A percentile compares a stretch with the other conserved stretches of the same genome.
phyloP scores from a whole-genome alignment of 164 flowering plant species.

The Vitis riparia region DNA sequence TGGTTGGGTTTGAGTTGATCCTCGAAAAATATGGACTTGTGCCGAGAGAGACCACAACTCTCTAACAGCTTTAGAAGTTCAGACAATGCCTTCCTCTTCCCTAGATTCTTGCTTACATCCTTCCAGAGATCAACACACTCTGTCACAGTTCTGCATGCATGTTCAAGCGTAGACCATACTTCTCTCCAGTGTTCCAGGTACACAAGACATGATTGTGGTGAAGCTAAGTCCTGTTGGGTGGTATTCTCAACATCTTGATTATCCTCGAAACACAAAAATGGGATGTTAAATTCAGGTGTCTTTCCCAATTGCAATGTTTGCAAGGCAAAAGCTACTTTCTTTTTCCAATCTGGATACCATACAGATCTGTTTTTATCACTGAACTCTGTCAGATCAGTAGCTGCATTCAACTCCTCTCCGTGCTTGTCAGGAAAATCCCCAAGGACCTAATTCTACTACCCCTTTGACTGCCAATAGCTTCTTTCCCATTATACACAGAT shows the following conservation, averaged over 20 bases:
- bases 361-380: conserved; percentile 35
- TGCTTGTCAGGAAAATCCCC: conserved; percentile 22
- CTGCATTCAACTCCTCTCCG: conserved; percentile 16
- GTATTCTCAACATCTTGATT: conserved; percentile 26
- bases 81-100: too few species aligned
- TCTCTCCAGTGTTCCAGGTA: conserved; percentile 45
- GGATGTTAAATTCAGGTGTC: conserved; percentile 4
- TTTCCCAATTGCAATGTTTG: conserved; percentile 16
- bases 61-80: too few species aligned
- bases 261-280: conserved; percentile 5
- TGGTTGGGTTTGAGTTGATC: conserved; percentile 33
- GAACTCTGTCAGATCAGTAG: conserved; percentile 28
- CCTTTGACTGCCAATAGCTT: too few species aligned
- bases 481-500: too few species aligned
- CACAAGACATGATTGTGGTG: conserved; percentile 21
- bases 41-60: conserved; percentile 32
- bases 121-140: conserved; percentile 1
- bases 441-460: background rate
- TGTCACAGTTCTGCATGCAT: conserved; percentile 31
- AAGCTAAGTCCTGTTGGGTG: conserved; percentile 16
- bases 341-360: conserved; percentile 49
- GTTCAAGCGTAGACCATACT: conserved; percentile 46
- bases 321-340: conserved; percentile 30
- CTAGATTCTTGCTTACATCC: too few species aligned
- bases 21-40: conserved; percentile 45